Percentiles rank a stretch among this genome's conserved stretches.
phyloP scores from a whole-genome alignment of 1,284 basidiomycete species.

The Inonotus hispidus region DNA sequence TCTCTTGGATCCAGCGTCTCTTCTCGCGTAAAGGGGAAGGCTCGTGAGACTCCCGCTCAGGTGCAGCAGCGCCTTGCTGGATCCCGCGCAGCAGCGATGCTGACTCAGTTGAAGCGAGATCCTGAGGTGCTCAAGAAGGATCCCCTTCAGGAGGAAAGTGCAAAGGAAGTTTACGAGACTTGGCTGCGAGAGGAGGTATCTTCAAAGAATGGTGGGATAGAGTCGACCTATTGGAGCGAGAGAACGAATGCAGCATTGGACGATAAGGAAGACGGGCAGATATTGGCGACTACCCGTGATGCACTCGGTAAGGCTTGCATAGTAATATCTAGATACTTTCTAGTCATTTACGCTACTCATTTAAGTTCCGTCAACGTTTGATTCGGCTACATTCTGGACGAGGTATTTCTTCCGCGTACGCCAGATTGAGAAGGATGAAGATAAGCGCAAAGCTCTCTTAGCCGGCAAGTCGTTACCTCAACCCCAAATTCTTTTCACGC shows the following conservation, averaged over 20 bases:
- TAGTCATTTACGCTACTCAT: neutral
- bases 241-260: slow-evolving; percentile 46
- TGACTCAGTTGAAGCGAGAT: slow-evolving; percentile 71
- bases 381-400: slow-evolving; percentile 77
- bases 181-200: slow-evolving; percentile 58
- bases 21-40: slow-evolving; percentile 38
- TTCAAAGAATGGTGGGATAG: slow-evolving; percentile 50
- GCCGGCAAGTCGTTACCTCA: slow-evolving; percentile 47
- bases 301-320: slow-evolving; percentile 46
- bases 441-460: slow-evolving; percentile 74
- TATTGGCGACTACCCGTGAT: slow-evolving; percentile 54
- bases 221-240: slow-evolving; percentile 47
- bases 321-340: slow-evolving; percentile 6
- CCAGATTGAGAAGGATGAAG: slow-evolving; percentile 82
- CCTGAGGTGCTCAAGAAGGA: slow-evolving; percentile 73
- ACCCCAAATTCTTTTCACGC: slow-evolving; percentile 4
- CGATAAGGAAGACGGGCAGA: slow-evolving; percentile 48
- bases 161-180: slow-evolving; percentile 50
- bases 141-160: slow-evolving; percentile 56
- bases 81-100: slow-evolving; percentile 73
- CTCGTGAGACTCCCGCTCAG: slow-evolving; percentile 33
- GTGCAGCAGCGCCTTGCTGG: slow-evolving; percentile 51
- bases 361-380: slow-evolving; percentile 67
- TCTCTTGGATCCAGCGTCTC: slow-evolving; percentile 23
- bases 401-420: slow-evolving; percentile 88